These are phyloP conservation scores for Wickerhamiella allomyrinae DNA, from an alignment of 805 yeast genomes.

Conservation along the genomic window DNA sequence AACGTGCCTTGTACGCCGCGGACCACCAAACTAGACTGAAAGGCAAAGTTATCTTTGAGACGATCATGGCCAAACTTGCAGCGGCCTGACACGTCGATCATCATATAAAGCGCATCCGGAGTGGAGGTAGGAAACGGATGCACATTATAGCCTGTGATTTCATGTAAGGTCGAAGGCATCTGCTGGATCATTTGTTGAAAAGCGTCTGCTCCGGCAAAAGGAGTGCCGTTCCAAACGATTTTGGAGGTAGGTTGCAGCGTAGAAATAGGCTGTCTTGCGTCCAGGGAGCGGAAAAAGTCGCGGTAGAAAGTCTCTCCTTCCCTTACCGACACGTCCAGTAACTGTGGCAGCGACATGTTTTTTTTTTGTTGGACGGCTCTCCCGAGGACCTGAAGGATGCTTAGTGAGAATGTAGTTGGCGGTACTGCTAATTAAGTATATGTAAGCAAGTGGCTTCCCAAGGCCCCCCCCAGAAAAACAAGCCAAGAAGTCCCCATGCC, in stretches of 20 bases:
- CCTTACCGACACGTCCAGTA: slow-evolving; percentile 15
- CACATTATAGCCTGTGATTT: slow-evolving; percentile 24
- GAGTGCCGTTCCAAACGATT: slow-evolving; percentile 31
- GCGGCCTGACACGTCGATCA: slow-evolving; percentile 24
- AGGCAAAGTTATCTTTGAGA: slow-evolving; percentile 21
- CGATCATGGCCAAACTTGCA: slow-evolving; percentile 24
- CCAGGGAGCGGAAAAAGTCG: slow-evolving; percentile 25
- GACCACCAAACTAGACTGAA: slow-evolving; percentile 21
- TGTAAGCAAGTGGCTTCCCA: too few species aligned
- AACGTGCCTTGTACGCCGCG: slow-evolving; percentile 12
- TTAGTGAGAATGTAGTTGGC: too few species aligned
- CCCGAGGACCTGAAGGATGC: too few species aligned
- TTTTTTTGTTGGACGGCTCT: too few species aligned
- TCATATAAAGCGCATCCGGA: slow-evolving; percentile 16
- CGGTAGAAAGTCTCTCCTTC: slow-evolving; percentile 18
- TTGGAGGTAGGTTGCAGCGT: slow-evolving; percentile 22
- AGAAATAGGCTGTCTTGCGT: slow-evolving; percentile 20
- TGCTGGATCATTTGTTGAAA: slow-evolving; percentile 22
- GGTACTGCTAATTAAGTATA: too few species aligned
- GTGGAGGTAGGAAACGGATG: slow-evolving; percentile 25
- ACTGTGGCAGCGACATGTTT: slow-evolving; percentile 4
- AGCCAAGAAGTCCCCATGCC: too few species aligned
- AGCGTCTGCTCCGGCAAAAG: slow-evolving; percentile 27
- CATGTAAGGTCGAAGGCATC: slow-evolving; percentile 27
- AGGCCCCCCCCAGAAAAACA: too few species aligned